Evolutionary conservation across 2,329 filamentous ascomycete species (phyloP), one percentile per base, ranked within the genome.

Genomic region (Aspergillus pseudoglaucus): DNA sequence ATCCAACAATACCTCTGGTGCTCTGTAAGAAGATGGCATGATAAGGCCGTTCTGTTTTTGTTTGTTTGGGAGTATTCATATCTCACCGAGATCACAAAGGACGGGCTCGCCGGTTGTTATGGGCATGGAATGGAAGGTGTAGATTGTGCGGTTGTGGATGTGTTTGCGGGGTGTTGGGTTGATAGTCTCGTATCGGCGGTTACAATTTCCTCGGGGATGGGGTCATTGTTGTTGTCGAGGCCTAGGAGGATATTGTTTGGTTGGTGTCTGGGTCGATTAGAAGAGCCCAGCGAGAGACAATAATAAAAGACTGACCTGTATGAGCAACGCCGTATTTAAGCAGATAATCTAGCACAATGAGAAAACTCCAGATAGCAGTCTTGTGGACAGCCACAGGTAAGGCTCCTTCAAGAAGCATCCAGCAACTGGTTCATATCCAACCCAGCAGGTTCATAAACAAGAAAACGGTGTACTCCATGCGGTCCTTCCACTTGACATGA

Each of bases 261-360:
- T 47, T 68, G 68, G 32, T 66, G 53, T 65, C 64, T 67, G 41
- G 42, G 17, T 35, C 10, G 30, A 38, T 38, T 40, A 39, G 38
- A 18, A 32, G 22, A 15, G 17, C 1, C 10, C 10, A 46, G 9
- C 2, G 8, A 6, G 17, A 15, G 17, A 17, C 1, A 0, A 12
- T 12, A 30, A 2, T 30, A 12, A 1, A 30, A 44, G 30, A 17
- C 46, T 46, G 25, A 60, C 58, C 58, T 3, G 57, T 62, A 58
- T 62, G 56, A 15, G 60, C 52, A 9, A 59, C 87, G 60, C 91
- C 88, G 66, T 90, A 90, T 60, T 83, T 73, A 71, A 95, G 90
- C 23, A 96, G 81, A 64, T 94, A 95, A 72, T 91, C 80, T 55
- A 96, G 88, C 23, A 90, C 90, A 56, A 84, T 82, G 17, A 95